Evolutionary conservation across 805 yeast species (phyloP).

Genomic region (Candida stauntonica): DNA sequence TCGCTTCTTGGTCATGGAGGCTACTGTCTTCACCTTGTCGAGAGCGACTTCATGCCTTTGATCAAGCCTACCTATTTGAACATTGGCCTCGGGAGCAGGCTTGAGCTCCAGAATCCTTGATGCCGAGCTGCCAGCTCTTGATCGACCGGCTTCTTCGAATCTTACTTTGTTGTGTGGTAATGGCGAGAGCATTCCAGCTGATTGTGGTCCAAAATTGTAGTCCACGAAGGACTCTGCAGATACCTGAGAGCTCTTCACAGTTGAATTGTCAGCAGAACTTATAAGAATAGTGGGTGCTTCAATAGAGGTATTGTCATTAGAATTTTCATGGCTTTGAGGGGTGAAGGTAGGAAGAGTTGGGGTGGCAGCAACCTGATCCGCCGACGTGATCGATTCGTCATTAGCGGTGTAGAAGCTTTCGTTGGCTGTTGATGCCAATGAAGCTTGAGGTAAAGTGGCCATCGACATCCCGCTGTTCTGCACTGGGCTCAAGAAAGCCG

Average conservation of each 20-base stretch:
- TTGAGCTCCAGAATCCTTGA: constrained; percentile 5
- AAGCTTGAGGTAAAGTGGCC: neutral
- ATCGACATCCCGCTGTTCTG: no score
- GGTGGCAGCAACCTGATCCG: no score
- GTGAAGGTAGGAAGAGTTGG: no score
- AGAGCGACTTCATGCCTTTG: constrained; percentile 19
- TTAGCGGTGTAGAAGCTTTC: constrained; percentile 9
- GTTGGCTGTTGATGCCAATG: constrained; percentile 2
- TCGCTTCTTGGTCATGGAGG: constrained; percentile 21
- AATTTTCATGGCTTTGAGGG: no score
- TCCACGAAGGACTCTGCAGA: neutral
- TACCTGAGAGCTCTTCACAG: neutral
- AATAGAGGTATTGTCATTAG: neutral
- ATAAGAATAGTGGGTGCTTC: neutral
- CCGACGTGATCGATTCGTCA: no score
- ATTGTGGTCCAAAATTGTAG: neutral
- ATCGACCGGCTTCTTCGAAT: neutral
- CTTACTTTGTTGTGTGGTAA: neutral
- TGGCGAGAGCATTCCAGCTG: no score
- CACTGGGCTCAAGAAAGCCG: no score
- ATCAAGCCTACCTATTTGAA: constrained; percentile 9
- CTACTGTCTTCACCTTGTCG: constrained; percentile 22
- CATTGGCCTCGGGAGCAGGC: constrained; percentile 8
- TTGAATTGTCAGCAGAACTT: neutral
- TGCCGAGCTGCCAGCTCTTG: neutral